Evolutionary conservation across 78 protist genomes (phyloP).

Genomic region (Pigoraptor vietnamica): DNA sequence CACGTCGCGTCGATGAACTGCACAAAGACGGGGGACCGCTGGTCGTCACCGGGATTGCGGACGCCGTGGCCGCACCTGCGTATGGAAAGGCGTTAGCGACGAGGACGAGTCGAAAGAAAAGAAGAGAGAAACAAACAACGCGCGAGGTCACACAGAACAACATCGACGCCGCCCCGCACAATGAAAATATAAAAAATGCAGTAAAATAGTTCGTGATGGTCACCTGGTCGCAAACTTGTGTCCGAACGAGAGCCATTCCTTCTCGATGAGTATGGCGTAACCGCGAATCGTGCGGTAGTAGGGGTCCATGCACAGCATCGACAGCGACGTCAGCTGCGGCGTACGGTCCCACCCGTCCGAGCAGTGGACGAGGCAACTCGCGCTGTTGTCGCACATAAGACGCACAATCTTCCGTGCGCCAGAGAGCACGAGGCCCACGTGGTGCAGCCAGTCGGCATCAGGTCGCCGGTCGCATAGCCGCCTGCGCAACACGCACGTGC

Average conservation of each 20-base stretch:
- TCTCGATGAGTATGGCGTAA: slow-evolving; percentile 74
- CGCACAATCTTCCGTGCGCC: neutral
- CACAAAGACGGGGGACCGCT: slow-evolving; percentile 83
- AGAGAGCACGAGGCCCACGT: neutral
- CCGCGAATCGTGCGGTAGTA: slow-evolving; percentile 83
- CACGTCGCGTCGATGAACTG: slow-evolving; percentile 87
- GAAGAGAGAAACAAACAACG: neutral
- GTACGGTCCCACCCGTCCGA: slow-evolving; percentile 98
- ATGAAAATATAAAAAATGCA: neutral
- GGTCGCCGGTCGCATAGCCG: neutral
- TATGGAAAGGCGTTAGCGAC: no score
- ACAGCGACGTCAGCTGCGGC: slow-evolving; percentile 65
- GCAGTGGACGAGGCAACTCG: slow-evolving; percentile 72
- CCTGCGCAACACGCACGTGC: neutral
- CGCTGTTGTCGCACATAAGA: neutral
- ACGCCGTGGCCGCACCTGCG: neutral
- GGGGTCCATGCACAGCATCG: slow-evolving; percentile 74
- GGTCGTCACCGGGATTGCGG: neutral
- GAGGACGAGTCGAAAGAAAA: no score
- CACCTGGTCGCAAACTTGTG: slow-evolving; percentile 58
- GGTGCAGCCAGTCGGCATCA: neutral
- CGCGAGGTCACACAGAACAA: no score
- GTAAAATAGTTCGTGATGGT: neutral
- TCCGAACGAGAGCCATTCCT: slow-evolving; percentile 90
- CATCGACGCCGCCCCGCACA: slow-evolving; percentile 46